These are phyloP conservation scores for Colletotrichum sp. DNA, from an alignment of 2,329 filamentous ascomycete genomes.

Conservation along the genomic window DNA sequence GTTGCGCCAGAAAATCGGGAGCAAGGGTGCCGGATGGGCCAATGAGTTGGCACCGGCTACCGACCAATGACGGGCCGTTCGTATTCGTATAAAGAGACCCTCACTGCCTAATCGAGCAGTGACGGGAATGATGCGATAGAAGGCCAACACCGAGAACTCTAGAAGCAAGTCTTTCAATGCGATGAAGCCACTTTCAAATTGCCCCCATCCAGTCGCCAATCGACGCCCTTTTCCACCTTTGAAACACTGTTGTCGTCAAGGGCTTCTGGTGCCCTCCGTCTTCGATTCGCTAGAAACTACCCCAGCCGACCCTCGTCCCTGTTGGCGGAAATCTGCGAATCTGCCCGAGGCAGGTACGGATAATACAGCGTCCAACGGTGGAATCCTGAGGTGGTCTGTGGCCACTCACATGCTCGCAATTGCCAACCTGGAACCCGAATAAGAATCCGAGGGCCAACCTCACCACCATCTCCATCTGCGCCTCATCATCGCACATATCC, in stretches of 20 bases:
- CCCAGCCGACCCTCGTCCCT: neutral
- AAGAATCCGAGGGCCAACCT: constrained; percentile 15
- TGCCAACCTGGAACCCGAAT: constrained; percentile 13
- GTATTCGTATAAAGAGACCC: constrained; percentile 21
- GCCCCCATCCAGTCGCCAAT: neutral
- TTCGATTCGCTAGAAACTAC: neutral
- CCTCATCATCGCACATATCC: neutral
- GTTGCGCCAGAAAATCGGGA: constrained; percentile 13
- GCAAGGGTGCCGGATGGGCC: neutral
- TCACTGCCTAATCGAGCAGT: constrained; percentile 12
- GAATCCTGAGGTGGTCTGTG: neutral
- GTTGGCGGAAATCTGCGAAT: neutral
- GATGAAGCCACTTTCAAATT: constrained; percentile 17
- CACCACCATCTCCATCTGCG: neutral
- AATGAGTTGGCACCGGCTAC: neutral
- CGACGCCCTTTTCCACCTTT: neutral
- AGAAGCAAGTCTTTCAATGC: constrained; percentile 10
- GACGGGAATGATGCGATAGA: constrained; percentile 17
- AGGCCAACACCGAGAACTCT: neutral
- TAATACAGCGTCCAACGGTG: neutral
- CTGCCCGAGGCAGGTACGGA: neutral
- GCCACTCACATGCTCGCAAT: constrained; percentile 5
- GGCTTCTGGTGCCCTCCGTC: neutral
- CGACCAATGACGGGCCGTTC: constrained; percentile 17
- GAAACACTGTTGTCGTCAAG: neutral